Evolutionary conservation across 768 basidiomycete genomes (phyloP).

Genomic region (Saitozyma sp.): DNA sequence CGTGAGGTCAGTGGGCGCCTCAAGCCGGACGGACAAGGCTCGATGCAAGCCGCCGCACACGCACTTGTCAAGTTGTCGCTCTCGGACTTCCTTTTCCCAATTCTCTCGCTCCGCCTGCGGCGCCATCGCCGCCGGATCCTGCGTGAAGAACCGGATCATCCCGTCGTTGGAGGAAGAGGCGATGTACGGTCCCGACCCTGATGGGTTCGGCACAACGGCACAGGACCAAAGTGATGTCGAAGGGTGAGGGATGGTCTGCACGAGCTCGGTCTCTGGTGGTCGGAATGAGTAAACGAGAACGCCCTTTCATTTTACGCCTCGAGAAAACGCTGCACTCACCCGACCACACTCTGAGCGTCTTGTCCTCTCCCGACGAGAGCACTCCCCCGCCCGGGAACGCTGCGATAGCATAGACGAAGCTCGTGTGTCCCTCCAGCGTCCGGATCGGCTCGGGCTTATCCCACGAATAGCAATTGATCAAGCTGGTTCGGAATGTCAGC

Average conservation of each 20-base stretch:
- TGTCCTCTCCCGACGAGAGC: conserved; percentile 91
- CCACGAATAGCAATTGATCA: conserved; percentile 88
- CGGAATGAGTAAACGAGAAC: background rate
- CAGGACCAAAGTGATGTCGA: conserved; percentile 98
- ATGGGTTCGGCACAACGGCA: conserved; percentile 64
- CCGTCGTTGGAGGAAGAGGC: conserved; percentile 89
- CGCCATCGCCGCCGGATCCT: conserved; percentile 70
- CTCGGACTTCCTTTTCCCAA: conserved; percentile 60
- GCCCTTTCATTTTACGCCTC: background rate
- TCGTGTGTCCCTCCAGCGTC: conserved; percentile 88
- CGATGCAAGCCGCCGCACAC: conserved; percentile 10
- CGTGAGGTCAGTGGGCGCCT: background rate
- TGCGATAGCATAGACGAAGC: conserved; percentile 89
- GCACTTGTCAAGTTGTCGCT: conserved; percentile 70
- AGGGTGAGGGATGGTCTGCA: conserved; percentile 86
- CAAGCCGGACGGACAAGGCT: background rate
- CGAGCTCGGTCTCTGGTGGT: conserved; percentile 73
- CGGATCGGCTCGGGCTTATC: conserved; percentile 64
- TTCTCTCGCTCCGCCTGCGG: conserved; percentile 63
- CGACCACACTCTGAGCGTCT: conserved; percentile 86
- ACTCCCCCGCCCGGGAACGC: conserved; percentile 71
- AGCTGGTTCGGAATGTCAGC: conserved; percentile 56
- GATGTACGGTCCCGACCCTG: conserved; percentile 71
- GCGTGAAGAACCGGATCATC: conserved; percentile 76
- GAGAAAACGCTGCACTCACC: conserved; percentile 56